Evolutionary conservation across 495 filamentous ascomycete genomes (phyloP).

Genomic region (Sordaria brevicollis): DNA sequence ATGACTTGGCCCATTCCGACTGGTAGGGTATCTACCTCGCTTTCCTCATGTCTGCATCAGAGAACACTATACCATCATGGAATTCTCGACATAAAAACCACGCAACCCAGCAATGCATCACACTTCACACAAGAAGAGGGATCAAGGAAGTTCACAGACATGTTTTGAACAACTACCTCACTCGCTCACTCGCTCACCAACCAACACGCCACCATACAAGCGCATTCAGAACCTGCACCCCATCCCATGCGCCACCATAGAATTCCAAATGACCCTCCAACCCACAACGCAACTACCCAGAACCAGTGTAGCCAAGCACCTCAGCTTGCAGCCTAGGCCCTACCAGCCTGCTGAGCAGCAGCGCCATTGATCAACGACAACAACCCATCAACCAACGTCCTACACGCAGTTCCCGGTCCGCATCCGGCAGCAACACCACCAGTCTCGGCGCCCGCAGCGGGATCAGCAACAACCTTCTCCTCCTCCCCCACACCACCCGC

Average conservation of each 20-base stretch:
- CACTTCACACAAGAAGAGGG: background rate
- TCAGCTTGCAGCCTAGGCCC: no score
- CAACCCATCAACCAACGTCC: constrained; percentile 4
- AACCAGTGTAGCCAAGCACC: no score
- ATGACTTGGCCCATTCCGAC: no score
- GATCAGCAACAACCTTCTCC: background rate
- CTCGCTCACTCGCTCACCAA: background rate
- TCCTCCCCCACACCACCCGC: background rate
- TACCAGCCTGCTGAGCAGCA: background rate
- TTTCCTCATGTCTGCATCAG: no score
- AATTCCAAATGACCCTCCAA: background rate
- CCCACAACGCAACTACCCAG: no score
- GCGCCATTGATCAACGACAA: background rate
- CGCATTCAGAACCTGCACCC: background rate
- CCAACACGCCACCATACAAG: no score
- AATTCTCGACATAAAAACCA: no score
- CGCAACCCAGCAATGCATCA: background rate
- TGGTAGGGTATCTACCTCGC: no score
- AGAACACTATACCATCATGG: no score
- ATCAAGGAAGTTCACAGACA: background rate
- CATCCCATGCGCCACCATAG: background rate
- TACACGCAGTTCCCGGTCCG: constrained; percentile 1
- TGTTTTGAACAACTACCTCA: background rate
- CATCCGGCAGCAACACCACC: background rate
- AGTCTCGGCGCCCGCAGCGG: constrained; percentile 1